Conservation (phyloP, 169 alveolate genomes). For the Sarcocystis neurona region DNA sequence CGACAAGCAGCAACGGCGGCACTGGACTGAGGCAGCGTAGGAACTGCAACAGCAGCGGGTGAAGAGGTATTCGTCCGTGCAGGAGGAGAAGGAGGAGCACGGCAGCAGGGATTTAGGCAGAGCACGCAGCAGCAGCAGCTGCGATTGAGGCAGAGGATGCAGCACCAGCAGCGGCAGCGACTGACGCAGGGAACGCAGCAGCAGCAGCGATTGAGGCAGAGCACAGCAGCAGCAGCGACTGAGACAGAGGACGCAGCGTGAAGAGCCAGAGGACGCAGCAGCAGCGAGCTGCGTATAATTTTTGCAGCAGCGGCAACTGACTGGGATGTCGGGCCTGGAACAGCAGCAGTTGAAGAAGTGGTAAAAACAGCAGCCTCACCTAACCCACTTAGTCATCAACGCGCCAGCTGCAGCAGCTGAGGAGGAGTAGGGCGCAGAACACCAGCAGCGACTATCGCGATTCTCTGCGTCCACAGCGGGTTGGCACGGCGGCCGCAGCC, state of each 20-base stretch:
- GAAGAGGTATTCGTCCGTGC: neutral
- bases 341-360: no score
- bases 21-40: neutral
- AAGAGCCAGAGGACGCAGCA: no score
- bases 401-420: no score
- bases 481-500: no score
- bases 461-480: no score
- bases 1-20: constrained; percentile 6
- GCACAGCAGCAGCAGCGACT: neutral
- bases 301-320: no score
- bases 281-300: no score
- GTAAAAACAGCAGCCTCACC: no score
- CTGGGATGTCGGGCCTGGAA: no score
- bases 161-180: constrained; percentile 15
- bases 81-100: neutral
- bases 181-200: neutral
- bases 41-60: neutral
- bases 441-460: no score
- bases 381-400: no score
- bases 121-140: neutral
- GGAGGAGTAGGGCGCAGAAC: no score
- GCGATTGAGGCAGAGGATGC: neutral
- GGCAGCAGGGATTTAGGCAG: neutral
- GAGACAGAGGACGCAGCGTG: neutral
- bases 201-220: constrained; percentile 11